Percentiles rank a stretch among this genome's conserved stretches.
These are phyloP conservation scores for Metarhizium rileyi DNA, from an alignment of 2,329 filamentous ascomycete genomes.

Conservation along the genomic window DNA sequence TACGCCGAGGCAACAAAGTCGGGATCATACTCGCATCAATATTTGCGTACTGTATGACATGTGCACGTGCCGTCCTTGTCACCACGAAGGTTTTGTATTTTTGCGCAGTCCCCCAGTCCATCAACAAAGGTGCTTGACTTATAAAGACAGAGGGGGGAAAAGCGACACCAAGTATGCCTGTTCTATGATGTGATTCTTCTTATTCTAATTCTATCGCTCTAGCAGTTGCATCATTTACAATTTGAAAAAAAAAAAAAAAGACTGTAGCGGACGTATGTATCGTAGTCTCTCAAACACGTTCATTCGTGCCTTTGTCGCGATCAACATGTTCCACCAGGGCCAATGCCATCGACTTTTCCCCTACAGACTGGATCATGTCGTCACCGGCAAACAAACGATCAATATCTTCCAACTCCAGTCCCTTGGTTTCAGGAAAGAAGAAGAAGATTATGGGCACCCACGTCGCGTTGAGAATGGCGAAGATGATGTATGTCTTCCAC, in stretches of 20 bases:
- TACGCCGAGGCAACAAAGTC: no score
- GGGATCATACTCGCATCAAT: no score
- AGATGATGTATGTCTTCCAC: constrained; percentile 20
- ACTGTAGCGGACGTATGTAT: not conserved
- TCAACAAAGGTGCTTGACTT: no score
- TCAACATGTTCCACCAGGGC: not conserved
- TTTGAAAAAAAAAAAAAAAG: not conserved
- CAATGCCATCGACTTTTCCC: not conserved
- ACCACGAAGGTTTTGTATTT: no score
- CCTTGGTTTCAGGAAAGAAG: constrained; percentile 21
- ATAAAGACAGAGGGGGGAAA: no score
- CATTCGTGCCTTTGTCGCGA: not conserved
- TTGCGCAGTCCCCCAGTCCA: no score
- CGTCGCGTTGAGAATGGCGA: constrained; percentile 17
- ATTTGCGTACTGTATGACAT: no score
- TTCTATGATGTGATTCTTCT: no score
- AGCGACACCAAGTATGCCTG: no score
- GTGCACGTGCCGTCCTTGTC: no score
- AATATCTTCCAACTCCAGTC: constrained; percentile 33
- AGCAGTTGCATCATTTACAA: not conserved
- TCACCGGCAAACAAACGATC: constrained; percentile 18
- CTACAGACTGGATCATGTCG: constrained; percentile 10
- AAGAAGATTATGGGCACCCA: constrained; percentile 20
- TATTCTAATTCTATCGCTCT: no score
- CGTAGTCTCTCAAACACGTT: not conserved